Evolutionary conservation across 768 basidiomycete genomes (phyloP), one percentile per base, ranked within the genome.

Genomic region (Vararia minispora): DNA sequence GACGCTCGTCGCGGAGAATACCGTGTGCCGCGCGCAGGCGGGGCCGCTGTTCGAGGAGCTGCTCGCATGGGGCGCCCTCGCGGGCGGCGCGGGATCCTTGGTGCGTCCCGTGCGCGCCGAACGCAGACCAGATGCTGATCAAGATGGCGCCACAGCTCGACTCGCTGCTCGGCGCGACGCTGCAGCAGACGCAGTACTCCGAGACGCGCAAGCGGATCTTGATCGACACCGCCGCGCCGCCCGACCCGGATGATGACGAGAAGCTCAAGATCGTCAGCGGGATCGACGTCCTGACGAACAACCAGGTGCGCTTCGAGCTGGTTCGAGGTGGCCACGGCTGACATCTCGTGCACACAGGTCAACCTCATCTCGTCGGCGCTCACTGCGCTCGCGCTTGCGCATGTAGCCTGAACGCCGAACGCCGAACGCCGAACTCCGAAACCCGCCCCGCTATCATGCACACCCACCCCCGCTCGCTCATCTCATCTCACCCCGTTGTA

Each of bases 131-230:
- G 20, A 20, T 24, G 16, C 28, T 43, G 13, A 9, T 14, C 2
- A n/a, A 14, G 14, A 28, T 33, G 21, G 25, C 23, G 14, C 6
- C 14, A 4, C 54, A 86, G 84, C 57, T 89, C 35, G 92, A 97
- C 54, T 90, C 86, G 0, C 29, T 95, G 10, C 64, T 95, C 13
- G 92, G 92, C 2, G 89, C 91, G 5, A 89, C 85, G 5, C 54
- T 94, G 1, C 92, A 97, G 50, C 64, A 69, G 38, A 89, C 88
- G 4, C 70, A 77, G 20, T 94, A 79, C 58, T 79, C 80, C 5
- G 60, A 60, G 31, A 61, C 63, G 16, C 69, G 67, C 45, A 76
- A 76, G 49, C 60, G 69, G 30, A 66, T 95, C 34, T 62, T 87
- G 11, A 76, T 79, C 33, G 76, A 84, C 47, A 64, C 62, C 11